phyloP scores from a whole-genome alignment of 2,329 filamentous ascomycete genomes.

The Fusarium sp. region DNA sequence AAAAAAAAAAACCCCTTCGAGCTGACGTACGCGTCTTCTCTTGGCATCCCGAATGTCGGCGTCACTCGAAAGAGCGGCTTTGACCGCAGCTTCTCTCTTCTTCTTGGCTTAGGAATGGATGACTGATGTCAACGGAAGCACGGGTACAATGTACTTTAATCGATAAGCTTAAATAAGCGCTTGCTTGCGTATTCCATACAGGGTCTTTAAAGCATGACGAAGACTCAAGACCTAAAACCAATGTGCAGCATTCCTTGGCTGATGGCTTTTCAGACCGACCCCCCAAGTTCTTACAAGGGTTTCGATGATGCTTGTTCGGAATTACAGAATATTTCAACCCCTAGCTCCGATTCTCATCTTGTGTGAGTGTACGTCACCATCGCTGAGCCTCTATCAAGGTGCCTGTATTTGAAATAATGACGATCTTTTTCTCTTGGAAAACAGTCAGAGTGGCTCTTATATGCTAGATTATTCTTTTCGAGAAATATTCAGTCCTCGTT shows the following conservation, averaged over 20 bases:
- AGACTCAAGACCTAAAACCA: not conserved
- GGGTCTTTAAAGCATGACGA: not conserved
- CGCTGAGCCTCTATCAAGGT: not conserved
- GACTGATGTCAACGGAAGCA: not conserved
- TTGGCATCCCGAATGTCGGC: not conserved
- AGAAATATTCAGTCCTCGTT: not conserved
- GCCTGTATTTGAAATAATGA: not conserved
- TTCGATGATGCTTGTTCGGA: not conserved
- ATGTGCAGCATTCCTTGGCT: not conserved
- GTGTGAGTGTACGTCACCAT: not conserved
- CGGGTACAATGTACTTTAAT: not conserved
- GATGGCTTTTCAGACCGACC: not conserved
- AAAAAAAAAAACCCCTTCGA: not conserved
- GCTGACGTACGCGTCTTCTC: not conserved
- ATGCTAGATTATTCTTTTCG: not conserved
- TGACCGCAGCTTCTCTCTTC: not conserved
- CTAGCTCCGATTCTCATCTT: not conserved
- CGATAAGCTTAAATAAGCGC: not conserved
- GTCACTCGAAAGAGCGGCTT: not conserved
- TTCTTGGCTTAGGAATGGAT: not conserved
- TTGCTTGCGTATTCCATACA: not conserved
- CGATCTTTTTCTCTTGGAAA: not conserved
- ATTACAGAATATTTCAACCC: not conserved
- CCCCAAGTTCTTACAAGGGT: not conserved
- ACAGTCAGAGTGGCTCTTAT: not conserved